Evolutionary conservation across 2,329 filamentous ascomycete genomes (phyloP).

Genomic region (Thermothelomyces thermophilus): DNA sequence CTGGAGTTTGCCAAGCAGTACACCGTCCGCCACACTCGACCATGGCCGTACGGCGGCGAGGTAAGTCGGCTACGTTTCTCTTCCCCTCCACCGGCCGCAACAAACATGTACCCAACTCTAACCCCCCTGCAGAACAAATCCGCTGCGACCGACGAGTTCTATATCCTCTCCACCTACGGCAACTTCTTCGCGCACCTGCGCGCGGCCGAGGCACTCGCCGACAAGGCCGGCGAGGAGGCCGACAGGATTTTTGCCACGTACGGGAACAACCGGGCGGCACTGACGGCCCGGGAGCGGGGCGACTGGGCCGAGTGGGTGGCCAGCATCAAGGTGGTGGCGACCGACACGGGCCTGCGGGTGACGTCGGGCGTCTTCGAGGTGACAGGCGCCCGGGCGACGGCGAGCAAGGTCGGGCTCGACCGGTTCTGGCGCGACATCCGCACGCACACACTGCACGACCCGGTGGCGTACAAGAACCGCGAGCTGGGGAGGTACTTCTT

Average conservation of each 20-base stretch:
- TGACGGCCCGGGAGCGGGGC: conserved; percentile 49
- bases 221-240: conserved; percentile 47
- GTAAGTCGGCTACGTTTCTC: conserved; percentile 29
- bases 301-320: conserved; percentile 58
- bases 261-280: conserved; percentile 32
- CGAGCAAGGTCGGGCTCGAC: conserved; percentile 53
- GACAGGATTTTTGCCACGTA: conserved; percentile 41
- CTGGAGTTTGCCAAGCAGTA: conserved; percentile 50
- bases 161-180: conserved; percentile 58
- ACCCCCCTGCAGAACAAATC: conserved; percentile 40
- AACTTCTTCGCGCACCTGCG: conserved; percentile 57
- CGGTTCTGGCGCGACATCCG: conserved; percentile 61
- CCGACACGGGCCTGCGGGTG: conserved; percentile 52
- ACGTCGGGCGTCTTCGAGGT: conserved; percentile 59
- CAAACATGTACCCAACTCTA: no score
- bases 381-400: conserved; percentile 52
- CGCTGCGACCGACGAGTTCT: conserved; percentile 55
- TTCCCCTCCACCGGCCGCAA: not conserved
- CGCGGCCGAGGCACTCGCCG: conserved; percentile 52
- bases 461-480: conserved; percentile 59
- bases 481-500: conserved; percentile 54
- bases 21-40: conserved; percentile 48
- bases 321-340: conserved; percentile 56
- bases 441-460: conserved; percentile 60
- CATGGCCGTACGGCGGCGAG: conserved; percentile 60